Evolutionary conservation across 2,329 filamentous ascomycete genomes (phyloP), one percentile per base, ranked within the genome.

Genomic region (Penicillium crustosum): DNA sequence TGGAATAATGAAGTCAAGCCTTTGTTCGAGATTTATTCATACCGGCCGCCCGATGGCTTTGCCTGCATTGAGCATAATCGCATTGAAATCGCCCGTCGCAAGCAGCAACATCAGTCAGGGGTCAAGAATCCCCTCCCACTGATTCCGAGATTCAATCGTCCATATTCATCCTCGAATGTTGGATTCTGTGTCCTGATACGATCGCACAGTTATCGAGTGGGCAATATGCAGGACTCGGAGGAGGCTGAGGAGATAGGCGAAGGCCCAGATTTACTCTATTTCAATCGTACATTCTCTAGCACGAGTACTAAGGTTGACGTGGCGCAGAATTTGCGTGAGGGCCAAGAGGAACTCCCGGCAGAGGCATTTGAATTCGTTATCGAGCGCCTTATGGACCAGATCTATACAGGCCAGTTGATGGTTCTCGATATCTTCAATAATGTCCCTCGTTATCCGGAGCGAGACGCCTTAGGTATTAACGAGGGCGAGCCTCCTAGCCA

Each of bases 1-100:
- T 53, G 1, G 15, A 15, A 51, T 38, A 59, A 64, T 2, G 61
- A 62, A 15, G 29, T 56, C 1, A 50, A 55, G 42, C 61, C 61
- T 10, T 39, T 61, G n/a, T 64, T 66, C 42, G 60, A 64, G 19
- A 61, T 64, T 49, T 66, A 64, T 38, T 63, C 60, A 41, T 66
- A 64, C 47, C 47, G 49, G 38, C 63, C 60, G 21, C 47, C 60
- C 3, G 56, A 64, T 38, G 33, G 36, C 43, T 64, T 62, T 21
- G 58, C 53, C 43, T 66, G 57, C 33, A 59, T 64, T 47, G 58
- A 65, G n/a, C 57, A 64, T 49, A 47, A 58, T 25, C 60, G 60
- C 17, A 36, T 49, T 0, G 61, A 64, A 31, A 59, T 65, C 21
- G 63, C 61, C 17, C 45, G 51, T 49, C 61, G 63, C 29, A 66